Conservation (phyloP, 257 asterid species). For the Penstemon davidsonii region DNA sequence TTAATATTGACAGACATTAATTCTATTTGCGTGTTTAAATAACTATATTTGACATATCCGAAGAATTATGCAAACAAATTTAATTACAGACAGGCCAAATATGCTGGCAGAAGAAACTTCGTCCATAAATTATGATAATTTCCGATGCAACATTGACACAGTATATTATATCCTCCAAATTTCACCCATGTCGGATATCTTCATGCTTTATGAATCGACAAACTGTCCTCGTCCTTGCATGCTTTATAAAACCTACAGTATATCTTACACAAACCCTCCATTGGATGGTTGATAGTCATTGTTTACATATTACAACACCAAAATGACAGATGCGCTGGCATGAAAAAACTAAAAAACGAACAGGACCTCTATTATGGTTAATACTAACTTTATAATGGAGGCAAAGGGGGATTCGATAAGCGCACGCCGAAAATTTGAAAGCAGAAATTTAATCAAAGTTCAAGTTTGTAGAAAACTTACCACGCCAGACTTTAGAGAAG, state of each 20-base stretch:
- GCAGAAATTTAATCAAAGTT: neutral
- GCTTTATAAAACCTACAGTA: too few species aligned
- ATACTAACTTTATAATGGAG: constrained; percentile 1
- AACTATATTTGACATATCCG: neutral
- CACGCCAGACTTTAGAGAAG: constrained; percentile 87
- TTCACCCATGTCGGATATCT: neutral
- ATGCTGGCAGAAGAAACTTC: neutral
- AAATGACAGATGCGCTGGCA: neutral
- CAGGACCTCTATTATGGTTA: neutral
- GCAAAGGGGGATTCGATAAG: neutral
- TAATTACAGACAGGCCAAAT: neutral
- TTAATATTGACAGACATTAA: constrained; percentile 14
- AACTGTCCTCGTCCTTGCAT: neutral
- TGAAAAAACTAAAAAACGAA: neutral
- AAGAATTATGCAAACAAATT: neutral
- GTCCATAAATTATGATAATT: too few species aligned
- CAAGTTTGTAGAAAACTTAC: constrained; percentile 46
- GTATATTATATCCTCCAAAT: neutral
- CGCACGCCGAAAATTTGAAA: constrained; percentile 13
- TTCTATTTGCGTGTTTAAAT: neutral
- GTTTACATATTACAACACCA: neutral
- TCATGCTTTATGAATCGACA: neutral
- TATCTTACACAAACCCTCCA: too few species aligned
- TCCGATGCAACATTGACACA: too few species aligned
- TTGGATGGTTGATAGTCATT: neutral